phyloP scores from a whole-genome alignment of 2,329 filamentous ascomycete species.

The Grosmannia serpens region DNA sequence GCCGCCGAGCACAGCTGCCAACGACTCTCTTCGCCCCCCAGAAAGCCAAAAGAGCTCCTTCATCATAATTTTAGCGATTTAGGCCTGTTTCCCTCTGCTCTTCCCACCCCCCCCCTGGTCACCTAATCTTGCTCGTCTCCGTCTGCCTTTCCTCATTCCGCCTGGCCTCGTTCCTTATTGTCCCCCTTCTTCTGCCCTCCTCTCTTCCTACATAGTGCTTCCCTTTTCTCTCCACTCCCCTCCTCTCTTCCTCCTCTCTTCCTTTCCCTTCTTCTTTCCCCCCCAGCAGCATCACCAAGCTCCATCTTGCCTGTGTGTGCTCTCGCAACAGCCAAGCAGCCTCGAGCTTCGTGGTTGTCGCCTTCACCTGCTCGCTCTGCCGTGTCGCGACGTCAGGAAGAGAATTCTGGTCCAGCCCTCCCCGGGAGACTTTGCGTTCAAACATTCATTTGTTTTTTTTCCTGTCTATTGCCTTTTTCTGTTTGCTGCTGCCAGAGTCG shows the following conservation, averaged over 20 bases:
- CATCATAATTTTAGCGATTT: neutral
- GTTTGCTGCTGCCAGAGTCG: neutral
- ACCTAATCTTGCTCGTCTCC: conserved; percentile 6
- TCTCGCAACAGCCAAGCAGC: conserved; percentile 8
- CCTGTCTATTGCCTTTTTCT: neutral
- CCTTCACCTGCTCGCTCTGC: neutral
- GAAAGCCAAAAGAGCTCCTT: neutral
- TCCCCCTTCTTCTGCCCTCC: neutral
- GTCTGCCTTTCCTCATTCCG: conserved; percentile 7
- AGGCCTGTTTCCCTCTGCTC: neutral
- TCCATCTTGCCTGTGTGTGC: conserved; percentile 4
- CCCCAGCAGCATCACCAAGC: conserved; percentile 7
- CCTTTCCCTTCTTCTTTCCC: neutral
- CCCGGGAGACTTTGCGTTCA: neutral
- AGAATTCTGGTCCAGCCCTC: neutral
- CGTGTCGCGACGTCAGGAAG: neutral
- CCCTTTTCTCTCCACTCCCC: conserved; percentile 1
- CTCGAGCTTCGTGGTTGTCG: conserved; percentile 1
- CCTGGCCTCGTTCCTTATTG: neutral
- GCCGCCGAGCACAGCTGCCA: neutral
- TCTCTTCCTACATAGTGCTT: neutral
- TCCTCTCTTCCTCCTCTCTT: neutral
- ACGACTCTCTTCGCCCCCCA: neutral
- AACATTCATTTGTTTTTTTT: neutral
- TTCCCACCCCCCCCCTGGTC: conserved; percentile 5